These are phyloP conservation scores for Phyllostachys edulis DNA, from an alignment of 176 grass and related monocot genomes.

Conservation along the genomic window DNA sequence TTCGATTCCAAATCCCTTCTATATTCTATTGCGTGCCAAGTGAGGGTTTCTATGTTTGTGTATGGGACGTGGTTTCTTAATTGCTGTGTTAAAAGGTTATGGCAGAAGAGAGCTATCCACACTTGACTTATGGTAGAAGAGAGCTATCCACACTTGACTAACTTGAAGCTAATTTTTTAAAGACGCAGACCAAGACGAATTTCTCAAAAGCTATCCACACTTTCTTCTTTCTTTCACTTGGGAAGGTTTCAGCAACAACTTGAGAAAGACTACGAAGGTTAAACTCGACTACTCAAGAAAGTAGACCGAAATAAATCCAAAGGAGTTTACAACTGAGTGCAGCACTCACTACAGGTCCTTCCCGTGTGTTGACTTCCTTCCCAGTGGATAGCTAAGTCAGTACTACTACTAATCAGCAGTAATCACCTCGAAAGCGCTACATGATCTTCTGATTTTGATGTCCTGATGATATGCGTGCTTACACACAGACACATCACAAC, in stretches of 20 bases:
- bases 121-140: not conserved
- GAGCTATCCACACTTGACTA: not conserved
- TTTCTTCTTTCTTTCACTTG: not conserved
- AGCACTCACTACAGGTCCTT: not conserved
- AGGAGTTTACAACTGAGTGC: not conserved
- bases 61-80: not conserved
- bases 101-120: not conserved
- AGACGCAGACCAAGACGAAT: not conserved
- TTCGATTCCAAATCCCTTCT: not conserved
- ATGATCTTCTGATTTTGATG: not conserved
- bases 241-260: not conserved
- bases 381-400: not conserved
- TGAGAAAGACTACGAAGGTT: not conserved
- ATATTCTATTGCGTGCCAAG: no score
- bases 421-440: not conserved
- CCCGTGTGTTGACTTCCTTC: constrained; percentile 16
- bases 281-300: not conserved
- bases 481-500: not conserved
- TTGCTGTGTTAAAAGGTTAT: not conserved
- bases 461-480: not conserved
- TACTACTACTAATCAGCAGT: not conserved
- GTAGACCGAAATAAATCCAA: not conserved
- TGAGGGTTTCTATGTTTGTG: not conserved
- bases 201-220: not conserved
- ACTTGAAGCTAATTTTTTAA: not conserved